phyloP scores from a whole-genome alignment of 1,139 yeast genomes.

The Diutina ranongensis region DNA sequence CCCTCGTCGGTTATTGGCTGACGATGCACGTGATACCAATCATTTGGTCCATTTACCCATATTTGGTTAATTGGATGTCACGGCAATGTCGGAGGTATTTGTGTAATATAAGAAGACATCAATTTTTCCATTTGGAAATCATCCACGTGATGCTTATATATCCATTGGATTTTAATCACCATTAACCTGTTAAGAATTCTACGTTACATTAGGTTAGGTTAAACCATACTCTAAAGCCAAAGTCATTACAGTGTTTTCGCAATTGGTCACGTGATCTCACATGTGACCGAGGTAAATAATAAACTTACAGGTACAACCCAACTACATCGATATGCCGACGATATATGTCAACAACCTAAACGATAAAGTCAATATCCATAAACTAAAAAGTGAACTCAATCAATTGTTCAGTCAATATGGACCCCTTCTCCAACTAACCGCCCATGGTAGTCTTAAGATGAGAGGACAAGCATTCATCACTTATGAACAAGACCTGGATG shows the following conservation, averaged over 20 bases:
- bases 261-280: background rate
- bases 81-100: too few relatives aligned
- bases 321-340: conserved; percentile 14
- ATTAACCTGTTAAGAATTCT: too few relatives aligned
- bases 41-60: too few relatives aligned
- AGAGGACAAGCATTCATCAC: conserved; percentile 86
- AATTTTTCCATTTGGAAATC: too few relatives aligned
- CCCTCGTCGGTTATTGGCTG: too few relatives aligned
- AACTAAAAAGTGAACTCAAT: conserved; percentile 34
- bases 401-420: conserved; percentile 37
- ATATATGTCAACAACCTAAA: conserved; percentile 60
- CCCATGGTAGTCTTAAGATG: conserved; percentile 51
- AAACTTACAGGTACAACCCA: background rate
- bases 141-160: too few relatives aligned
- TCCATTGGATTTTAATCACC: too few relatives aligned
- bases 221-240: too few relatives aligned
- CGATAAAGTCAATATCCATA: conserved; percentile 49
- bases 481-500: conserved; percentile 31
- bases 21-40: too few relatives aligned
- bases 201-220: too few relatives aligned
- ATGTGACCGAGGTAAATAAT: background rate
- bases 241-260: background rate
- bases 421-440: conserved; percentile 38
- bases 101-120: too few relatives aligned
- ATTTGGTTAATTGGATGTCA: too few relatives aligned